phyloP scores from a whole-genome alignment of 352 stramenopile genomes.

The Pythium brachiatum region DNA sequence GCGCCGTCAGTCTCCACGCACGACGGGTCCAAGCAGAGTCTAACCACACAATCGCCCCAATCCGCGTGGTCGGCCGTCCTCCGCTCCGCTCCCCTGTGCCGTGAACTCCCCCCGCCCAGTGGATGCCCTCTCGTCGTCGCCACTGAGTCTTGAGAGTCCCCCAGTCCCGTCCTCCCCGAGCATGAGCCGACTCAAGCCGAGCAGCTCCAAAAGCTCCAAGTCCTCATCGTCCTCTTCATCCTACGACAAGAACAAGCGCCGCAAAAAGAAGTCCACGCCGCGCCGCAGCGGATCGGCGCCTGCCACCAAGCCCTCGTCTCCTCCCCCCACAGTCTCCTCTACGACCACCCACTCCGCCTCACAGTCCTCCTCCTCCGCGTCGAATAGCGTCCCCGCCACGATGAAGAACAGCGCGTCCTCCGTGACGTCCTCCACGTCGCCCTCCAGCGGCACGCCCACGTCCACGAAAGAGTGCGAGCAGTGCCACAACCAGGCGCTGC shows the following conservation, averaged over 20 bases:
- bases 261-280: conserved; percentile 28
- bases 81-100: neutral
- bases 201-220: conserved; percentile 22
- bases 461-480: conserved; percentile 53
- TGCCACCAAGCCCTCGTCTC: conserved; percentile 7
- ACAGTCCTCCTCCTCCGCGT: conserved; percentile 3
- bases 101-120: conserved; percentile 9
- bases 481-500: conserved; percentile 34
- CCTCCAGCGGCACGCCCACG: conserved; percentile 30
- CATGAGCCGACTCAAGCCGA: conserved; percentile 32
- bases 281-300: conserved; percentile 15
- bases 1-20: neutral
- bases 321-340: conserved; percentile 17
- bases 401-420: conserved; percentile 23
- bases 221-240: conserved; percentile 5
- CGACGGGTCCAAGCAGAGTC: neutral
- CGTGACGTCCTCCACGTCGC: conserved; percentile 20
- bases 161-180: neutral
- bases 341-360: conserved; percentile 28
- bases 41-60: neutral
- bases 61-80: neutral
- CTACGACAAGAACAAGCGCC: conserved; percentile 26
- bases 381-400: conserved; percentile 3
- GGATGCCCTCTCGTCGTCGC: conserved; percentile 10
- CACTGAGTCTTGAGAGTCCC: neutral